Percentiles rank a stretch among this genome's conserved stretches.
Conservation (phyloP, 208 protist genomes). For the Crithidia expoeki region DNA sequence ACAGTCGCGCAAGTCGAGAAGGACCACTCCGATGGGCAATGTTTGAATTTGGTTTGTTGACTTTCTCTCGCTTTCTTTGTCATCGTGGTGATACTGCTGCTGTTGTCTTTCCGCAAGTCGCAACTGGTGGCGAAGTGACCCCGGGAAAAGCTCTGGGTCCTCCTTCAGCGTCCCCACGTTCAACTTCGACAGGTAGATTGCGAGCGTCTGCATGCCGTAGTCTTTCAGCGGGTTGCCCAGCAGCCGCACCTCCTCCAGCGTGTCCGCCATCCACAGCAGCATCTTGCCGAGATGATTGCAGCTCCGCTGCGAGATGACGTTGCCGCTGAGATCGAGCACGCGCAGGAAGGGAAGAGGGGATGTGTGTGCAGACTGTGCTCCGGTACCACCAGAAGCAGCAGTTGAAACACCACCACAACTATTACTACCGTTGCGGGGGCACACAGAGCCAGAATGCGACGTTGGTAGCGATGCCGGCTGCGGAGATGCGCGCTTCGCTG, state of each 20-base stretch:
- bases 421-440: background rate
- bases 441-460: background rate
- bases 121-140: conserved; percentile 23
- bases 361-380: background rate
- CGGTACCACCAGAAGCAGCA: background rate
- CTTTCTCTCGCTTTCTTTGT: background rate
- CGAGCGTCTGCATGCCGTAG: conserved; percentile 79
- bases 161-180: conserved; percentile 30
- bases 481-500: background rate
- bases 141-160: conserved; percentile 51
- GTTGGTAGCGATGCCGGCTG: background rate
- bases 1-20: conserved; percentile 68
- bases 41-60: background rate
- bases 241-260: conserved; percentile 66
- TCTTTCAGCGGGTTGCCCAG: conserved; percentile 69
- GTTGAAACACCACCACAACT: too few relatives aligned
- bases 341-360: conserved; percentile 40
- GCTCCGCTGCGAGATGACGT: conserved; percentile 66
- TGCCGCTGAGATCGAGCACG: conserved; percentile 75
- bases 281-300: conserved; percentile 67
- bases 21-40: conserved; percentile 54
- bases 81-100: background rate
- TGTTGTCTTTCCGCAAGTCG: background rate
- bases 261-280: conserved; percentile 63
- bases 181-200: conserved; percentile 71